phyloP scores from a whole-genome alignment of 768 basidiomycete species.

The Calocybe indica region DNA sequence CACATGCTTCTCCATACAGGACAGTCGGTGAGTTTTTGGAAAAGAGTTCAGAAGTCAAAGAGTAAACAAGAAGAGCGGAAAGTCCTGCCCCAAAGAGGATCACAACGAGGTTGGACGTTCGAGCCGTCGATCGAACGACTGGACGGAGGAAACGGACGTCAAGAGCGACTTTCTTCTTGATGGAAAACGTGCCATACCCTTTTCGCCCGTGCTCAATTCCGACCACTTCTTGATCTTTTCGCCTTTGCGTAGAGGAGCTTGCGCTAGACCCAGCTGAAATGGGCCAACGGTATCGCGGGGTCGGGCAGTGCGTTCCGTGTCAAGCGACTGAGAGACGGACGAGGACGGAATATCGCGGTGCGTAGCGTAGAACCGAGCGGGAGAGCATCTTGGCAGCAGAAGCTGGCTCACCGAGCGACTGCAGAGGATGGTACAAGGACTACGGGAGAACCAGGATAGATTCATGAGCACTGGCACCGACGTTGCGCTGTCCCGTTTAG shows the following conservation, averaged over 20 bases:
- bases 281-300: conserved; percentile 64
- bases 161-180: conserved; percentile 1
- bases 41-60: conserved; percentile 77
- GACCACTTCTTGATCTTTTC: conserved; percentile 72
- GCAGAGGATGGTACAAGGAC: too few species aligned
- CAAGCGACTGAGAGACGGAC: conserved; percentile 58
- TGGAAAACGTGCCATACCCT: conserved; percentile 42
- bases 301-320: conserved; percentile 45
- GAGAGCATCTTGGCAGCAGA: too few species aligned
- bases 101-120: conserved; percentile 47
- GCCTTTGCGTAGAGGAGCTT: conserved; percentile 43
- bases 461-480: too few species aligned
- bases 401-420: too few species aligned
- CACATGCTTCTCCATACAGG: conserved; percentile 59
- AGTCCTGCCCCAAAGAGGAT: conserved; percentile 76
- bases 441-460: too few species aligned
- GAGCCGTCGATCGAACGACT: conserved; percentile 46
- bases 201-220: conserved; percentile 69
- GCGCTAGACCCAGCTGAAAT: conserved; percentile 68
- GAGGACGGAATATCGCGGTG: conserved; percentile 28
- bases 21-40: conserved; percentile 87
- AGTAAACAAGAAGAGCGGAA: conserved; percentile 70
- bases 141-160: background rate
- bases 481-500: too few species aligned
- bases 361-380: conserved; percentile 32